These are phyloP conservation scores for Podospora pseudoanserina DNA, from an alignment of 495 filamentous ascomycete genomes.

Conservation along the genomic window DNA sequence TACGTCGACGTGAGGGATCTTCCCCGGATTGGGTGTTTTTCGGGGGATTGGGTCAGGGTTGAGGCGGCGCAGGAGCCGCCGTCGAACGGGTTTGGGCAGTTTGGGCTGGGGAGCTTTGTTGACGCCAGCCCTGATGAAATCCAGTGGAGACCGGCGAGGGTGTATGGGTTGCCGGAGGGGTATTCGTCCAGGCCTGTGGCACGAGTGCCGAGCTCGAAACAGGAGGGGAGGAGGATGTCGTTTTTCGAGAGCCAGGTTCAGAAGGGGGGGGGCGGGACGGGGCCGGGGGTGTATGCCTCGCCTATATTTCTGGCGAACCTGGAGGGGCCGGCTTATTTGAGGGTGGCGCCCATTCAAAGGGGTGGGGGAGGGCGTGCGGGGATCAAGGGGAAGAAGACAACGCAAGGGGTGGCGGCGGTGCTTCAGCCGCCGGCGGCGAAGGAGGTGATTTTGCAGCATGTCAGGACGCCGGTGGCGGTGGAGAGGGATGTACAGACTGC, in stretches of 20 bases:
- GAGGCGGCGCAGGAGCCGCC: constrained; percentile 68
- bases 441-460: constrained; percentile 85
- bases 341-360: constrained; percentile 61
- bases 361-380: constrained; percentile 25
- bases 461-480: constrained; percentile 82
- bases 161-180: constrained; percentile 80
- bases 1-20: constrained; percentile 84
- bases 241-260: constrained; percentile 55
- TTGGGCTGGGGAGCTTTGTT: constrained; percentile 51
- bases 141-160: constrained; percentile 69
- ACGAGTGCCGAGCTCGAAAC: constrained; percentile 48
- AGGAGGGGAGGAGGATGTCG: constrained; percentile 48
- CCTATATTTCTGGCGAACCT: constrained; percentile 85
- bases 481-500: constrained; percentile 79
- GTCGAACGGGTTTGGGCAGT: constrained; percentile 53
- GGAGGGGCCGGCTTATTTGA: constrained; percentile 67
- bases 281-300: constrained; percentile 70
- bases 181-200: constrained; percentile 53
- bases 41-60: constrained; percentile 93
- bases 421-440: constrained; percentile 78
- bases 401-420: constrained; percentile 29
- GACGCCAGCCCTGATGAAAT: constrained; percentile 46
- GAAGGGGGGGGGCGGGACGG: constrained; percentile 43
- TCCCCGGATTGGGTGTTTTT: constrained; percentile 89
- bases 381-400: constrained; percentile 47